Base-by-base conservation (phyloP, 345 rosid genomes). In the Erodium maritimum region DNA sequence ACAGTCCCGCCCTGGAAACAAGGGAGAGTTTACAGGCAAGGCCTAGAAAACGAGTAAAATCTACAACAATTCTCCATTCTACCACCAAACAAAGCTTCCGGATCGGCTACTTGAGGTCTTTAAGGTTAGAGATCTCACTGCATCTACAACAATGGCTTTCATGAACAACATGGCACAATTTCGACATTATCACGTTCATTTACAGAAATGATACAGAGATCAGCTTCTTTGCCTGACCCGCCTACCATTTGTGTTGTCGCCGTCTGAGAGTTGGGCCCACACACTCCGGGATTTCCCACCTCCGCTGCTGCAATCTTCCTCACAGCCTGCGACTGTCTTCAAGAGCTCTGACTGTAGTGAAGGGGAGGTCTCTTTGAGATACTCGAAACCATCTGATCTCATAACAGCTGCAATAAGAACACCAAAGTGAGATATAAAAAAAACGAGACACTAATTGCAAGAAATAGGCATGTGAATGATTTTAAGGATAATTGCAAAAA, bases 191-290 rank as follows among this genome's bases (percentile, higher is more conserved):
- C n/a, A n/a, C 6, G 61, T 19, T 50, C 62, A 20, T 54, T 54
- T 61, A 68, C 23, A 45, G 51, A 42, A 14, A 63, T 25, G 23
- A 37, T 25, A 17, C 12, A 33, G 14, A 19, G 37, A 45, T 70
- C 76, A 76, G 59, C 76, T 81, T 68, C 90, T 68, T 62, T 86
- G 91, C 67, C 95, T 76, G 5, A 86, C 95, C 73, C 85, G 76
- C 59, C 90, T 60, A 70, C 87, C 79, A 62, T 45, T 80, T 24
- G 81, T 73, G 59, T 82, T 91, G 0, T 82, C 85, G 11, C 86
- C 95, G n/a, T 80, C 95, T 0, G 95, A 89, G 37, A 86, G 87
- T 68, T 86, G 95, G 1, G 78, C 95, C 96, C 95, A 89, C 11
- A 86, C 95, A 5, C 95, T 89, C 29, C 79, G 81, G 17, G 88